Base-by-base conservation (phyloP, 108 stramenopile genomes). In the Stephanodiscus triporus region DNA sequence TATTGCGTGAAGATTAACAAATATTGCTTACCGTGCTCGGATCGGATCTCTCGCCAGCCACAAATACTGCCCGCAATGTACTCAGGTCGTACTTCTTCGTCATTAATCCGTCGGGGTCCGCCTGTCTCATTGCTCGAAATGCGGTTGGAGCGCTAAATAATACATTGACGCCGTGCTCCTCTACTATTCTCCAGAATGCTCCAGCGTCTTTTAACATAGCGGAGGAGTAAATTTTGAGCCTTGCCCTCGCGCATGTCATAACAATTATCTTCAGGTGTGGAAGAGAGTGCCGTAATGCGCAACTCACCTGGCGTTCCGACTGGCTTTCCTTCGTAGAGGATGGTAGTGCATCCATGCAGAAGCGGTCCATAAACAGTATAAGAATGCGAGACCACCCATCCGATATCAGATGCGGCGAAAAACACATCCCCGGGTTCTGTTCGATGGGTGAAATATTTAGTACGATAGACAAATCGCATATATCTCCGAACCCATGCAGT, bases 261-360 rank as follows among this genome's bases (percentile, higher is more conserved):
- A 53, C 24, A 53, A 19, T 19, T 7, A 14, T n/a, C 23, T 1
- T 20, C 3, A 19, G 51, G 20, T n/a, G 51, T 17, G n/a, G n/a
- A 24, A 6, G 51, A 53, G 4, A 17, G 23, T 6, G 6, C 6
- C 17, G n/a, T 24, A n/a, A 0, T 53, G 4, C 7, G 1, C 1
- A 8, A 53, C 51, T 53, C 51, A 53, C 51, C 67, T 17, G 93
- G 93, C 37, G 89, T 88, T 1, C 87, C 85, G 19, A 90, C 88
- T 20, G 93, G 93, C 63, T 94, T 94, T 26, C 93, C 93, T 65
- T 94, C 93, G 73, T 84, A 94, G 45, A 94, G 68, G 54, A 94
- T 64, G 1, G 85, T 78, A 22, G 88, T 87, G 54, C 85, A 85
- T 47, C 90, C 93, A 32, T 86, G 78, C 19, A 91, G 63, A 8